A percentile compares a stretch with the other conserved stretches of the same genome.
Conservation (phyloP, 257 asterid species). For the Salvia miltiorrhiza region DNA sequence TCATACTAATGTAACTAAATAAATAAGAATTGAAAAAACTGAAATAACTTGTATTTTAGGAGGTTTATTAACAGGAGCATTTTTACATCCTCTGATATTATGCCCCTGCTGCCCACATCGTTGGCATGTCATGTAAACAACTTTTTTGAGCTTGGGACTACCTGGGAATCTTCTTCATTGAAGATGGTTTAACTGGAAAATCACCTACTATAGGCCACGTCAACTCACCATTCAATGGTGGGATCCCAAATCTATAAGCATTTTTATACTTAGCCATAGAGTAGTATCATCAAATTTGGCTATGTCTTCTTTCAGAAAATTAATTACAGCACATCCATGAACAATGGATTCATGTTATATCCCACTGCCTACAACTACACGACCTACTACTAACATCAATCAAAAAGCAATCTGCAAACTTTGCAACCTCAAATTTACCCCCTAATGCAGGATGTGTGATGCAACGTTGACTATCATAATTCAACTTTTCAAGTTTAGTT, state of each 20-base stretch:
- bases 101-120: background rate
- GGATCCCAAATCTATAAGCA: background rate
- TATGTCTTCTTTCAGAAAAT: background rate
- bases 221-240: background rate
- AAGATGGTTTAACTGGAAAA: background rate
- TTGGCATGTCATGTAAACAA: background rate
- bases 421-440: background rate
- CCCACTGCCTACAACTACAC: constrained; percentile 1
- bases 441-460: background rate
- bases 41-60: too few species aligned
- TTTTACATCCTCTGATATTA: background rate
- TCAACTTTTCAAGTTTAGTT: background rate
- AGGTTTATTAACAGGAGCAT: too few species aligned
- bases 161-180: background rate
- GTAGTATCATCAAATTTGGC: background rate
- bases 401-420: background rate
- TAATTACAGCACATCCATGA: background rate
- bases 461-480: background rate
- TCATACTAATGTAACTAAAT: too few species aligned
- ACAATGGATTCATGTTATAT: background rate
- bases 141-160: background rate
- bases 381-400: background rate
- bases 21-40: too few species aligned
- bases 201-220: background rate
- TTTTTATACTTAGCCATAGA: background rate